Conservation (phyloP, 441 rosid species). For the Lepidium campestre region DNA sequence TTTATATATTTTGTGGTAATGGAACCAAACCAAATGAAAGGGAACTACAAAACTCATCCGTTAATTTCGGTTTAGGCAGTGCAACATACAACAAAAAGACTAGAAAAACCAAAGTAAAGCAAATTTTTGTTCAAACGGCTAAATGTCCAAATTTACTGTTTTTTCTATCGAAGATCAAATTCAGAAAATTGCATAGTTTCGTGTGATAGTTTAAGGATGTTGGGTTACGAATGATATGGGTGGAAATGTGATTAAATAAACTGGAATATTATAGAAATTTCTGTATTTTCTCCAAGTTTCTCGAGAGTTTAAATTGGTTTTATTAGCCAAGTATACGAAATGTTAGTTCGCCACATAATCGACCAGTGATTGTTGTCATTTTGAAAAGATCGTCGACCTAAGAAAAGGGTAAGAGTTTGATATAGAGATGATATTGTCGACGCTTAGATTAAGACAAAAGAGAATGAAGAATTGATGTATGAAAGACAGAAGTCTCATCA, state of each 20-base stretch:
- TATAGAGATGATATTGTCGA: background rate
- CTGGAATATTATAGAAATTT: no score
- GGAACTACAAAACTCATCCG: no score
- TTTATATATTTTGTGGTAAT: background rate
- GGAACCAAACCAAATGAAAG: constrained; percentile 13
- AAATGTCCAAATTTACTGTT: no score
- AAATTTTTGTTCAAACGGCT: no score
- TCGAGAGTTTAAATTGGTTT: background rate
- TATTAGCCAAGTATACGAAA: background rate
- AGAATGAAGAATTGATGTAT: constrained; percentile 1
- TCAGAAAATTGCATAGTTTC: no score
- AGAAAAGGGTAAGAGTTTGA: constrained; percentile 4
- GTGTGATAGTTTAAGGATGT: no score
- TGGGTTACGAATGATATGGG: no score
- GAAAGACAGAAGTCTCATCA: constrained; percentile 18
- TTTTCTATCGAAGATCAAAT: no score
- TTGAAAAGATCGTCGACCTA: background rate
- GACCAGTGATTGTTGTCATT: background rate
- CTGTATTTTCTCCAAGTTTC: constrained; percentile 5
- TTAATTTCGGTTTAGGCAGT: background rate
- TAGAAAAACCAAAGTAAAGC: no score
- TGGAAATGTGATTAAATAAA: no score
- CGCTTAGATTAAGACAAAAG: constrained; percentile 20
- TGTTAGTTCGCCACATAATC: background rate
- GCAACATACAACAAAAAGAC: no score